Evolutionary conservation across 805 yeast genomes (phyloP).

Genomic region (Ogataea zsoltii): DNA sequence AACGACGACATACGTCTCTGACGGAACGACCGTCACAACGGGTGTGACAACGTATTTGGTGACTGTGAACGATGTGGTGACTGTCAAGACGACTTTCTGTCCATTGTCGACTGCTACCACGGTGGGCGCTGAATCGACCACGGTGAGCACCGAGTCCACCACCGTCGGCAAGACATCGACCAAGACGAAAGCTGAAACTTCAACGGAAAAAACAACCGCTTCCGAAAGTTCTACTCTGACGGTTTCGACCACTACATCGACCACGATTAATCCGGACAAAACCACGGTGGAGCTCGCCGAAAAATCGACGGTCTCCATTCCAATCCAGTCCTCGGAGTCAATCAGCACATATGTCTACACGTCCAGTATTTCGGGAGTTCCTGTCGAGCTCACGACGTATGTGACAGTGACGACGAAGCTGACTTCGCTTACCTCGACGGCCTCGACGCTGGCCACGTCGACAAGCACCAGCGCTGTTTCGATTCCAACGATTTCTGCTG

Average conservation of each 20-base stretch:
- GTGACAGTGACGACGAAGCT: slow-evolving; percentile 11
- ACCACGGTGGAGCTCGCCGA: slow-evolving; percentile 23
- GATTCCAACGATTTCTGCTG: slow-evolving; percentile 15
- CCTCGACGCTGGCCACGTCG: slow-evolving; percentile 4
- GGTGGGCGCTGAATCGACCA: slow-evolving; percentile 4
- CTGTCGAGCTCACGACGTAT: slow-evolving; percentile 30
- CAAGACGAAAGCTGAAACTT: too few relatives aligned
- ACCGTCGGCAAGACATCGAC: too few relatives aligned
- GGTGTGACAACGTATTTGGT: slow-evolving; percentile 15
- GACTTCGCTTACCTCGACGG: slow-evolving; percentile 5
- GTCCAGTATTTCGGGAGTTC: slow-evolving; percentile 25
- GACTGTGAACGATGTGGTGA: slow-evolving; percentile 18
- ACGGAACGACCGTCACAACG: slow-evolving; percentile 12
- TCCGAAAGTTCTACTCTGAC: too few relatives aligned
- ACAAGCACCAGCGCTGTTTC: slow-evolving; percentile 8
- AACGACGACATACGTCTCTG: neutral
- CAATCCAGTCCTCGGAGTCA: slow-evolving; percentile 17
- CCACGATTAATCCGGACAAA: neutral
- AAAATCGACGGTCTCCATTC: slow-evolving; percentile 22
- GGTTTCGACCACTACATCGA: slow-evolving; percentile 6
- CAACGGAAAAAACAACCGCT: too few relatives aligned
- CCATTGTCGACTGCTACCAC: slow-evolving; percentile 16
- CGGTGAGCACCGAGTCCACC: neutral
- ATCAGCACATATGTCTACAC: slow-evolving; percentile 25
- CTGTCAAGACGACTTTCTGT: slow-evolving; percentile 25